A percentile compares a stretch with the other conserved stretches of the same genome.
phyloP scores from a whole-genome alignment of 441 rosid species.

The Pelargonium citronellum region DNA sequence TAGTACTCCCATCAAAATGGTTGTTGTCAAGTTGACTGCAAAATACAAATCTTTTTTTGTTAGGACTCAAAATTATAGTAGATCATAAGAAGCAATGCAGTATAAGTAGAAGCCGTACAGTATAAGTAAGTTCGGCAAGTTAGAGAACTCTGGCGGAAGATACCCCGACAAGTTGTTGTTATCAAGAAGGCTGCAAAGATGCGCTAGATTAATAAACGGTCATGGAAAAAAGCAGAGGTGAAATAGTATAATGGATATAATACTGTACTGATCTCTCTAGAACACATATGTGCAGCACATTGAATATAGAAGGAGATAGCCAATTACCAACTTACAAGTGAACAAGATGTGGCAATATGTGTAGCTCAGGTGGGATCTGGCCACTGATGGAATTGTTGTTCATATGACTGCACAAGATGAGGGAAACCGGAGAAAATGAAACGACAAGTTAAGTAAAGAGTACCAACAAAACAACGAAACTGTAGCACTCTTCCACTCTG shows the following conservation, averaged over 20 bases:
- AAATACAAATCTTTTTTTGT: slow-evolving; percentile 11
- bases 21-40: slow-evolving; percentile 93
- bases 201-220: slow-evolving; percentile 16
- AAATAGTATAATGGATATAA: slow-evolving; percentile 9
- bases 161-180: slow-evolving; percentile 78
- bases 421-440: slow-evolving; percentile 23
- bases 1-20: slow-evolving; percentile 62
- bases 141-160: slow-evolving; percentile 78
- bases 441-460: slow-evolving; percentile 5
- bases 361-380: slow-evolving; percentile 76
- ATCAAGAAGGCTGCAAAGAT: slow-evolving; percentile 73
- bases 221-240: slow-evolving; percentile 1
- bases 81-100: background rate
- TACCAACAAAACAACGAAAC: background rate
- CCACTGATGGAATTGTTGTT: slow-evolving; percentile 96
- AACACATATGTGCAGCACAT: slow-evolving; percentile 7
- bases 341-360: slow-evolving; percentile 66
- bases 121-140: slow-evolving; percentile 63
- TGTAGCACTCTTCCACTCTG: background rate
- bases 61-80: slow-evolving; percentile 6
- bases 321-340: slow-evolving; percentile 72
- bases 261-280: slow-evolving; percentile 12
- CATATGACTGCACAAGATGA: slow-evolving; percentile 70
- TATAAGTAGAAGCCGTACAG: slow-evolving; percentile 49
- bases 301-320: slow-evolving; percentile 18